These are phyloP conservation scores for Debaryomyces sp. DNA, from an alignment of 1,139 yeast genomes.

Conservation along the genomic window DNA sequence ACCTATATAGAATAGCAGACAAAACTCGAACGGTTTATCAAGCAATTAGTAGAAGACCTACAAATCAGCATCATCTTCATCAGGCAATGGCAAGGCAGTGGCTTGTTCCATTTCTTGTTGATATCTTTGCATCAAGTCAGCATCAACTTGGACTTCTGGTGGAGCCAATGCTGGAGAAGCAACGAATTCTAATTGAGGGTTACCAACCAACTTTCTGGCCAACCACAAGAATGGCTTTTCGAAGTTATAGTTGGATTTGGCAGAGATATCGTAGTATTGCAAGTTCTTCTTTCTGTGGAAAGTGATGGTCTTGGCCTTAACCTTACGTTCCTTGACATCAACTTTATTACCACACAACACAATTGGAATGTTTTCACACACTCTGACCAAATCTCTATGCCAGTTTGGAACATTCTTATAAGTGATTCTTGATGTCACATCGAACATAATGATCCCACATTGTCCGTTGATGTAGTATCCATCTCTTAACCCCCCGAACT, in stretches of 20 bases:
- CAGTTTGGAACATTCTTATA: constrained; percentile 99
- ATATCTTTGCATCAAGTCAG: constrained; percentile 94
- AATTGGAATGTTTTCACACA: constrained; percentile 99
- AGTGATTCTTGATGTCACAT: constrained; percentile 98
- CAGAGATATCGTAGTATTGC: constrained; percentile 99
- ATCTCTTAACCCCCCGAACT: constrained; percentile 99
- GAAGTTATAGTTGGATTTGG: constrained; percentile 98
- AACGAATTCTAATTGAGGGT: constrained; percentile 96
- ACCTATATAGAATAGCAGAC: constrained; percentile 3
- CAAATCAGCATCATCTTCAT: constrained; percentile 99
- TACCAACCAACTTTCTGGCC: constrained; percentile 98
- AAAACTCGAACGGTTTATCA: not conserved
- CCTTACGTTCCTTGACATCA: constrained; percentile 99
- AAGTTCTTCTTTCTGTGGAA: constrained; percentile 99
- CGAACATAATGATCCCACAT: constrained; percentile 99
- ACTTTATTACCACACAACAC: constrained; percentile 99
- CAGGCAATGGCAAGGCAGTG: constrained; percentile 99
- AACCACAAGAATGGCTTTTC: constrained; percentile 99
- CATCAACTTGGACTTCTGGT: constrained; percentile 98
- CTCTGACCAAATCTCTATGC: constrained; percentile 99
- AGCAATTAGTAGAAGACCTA: constrained; percentile 36
- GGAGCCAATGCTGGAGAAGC: constrained; percentile 99
- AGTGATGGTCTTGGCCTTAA: constrained; percentile 98
- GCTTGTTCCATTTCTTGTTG: constrained; percentile 99
- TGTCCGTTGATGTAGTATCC: constrained; percentile 99